A percentile compares a stretch with the other conserved stretches of the same genome.
Conservation (phyloP, 164 flowering plant genomes). For the Kingdonia uniflora region DNA sequence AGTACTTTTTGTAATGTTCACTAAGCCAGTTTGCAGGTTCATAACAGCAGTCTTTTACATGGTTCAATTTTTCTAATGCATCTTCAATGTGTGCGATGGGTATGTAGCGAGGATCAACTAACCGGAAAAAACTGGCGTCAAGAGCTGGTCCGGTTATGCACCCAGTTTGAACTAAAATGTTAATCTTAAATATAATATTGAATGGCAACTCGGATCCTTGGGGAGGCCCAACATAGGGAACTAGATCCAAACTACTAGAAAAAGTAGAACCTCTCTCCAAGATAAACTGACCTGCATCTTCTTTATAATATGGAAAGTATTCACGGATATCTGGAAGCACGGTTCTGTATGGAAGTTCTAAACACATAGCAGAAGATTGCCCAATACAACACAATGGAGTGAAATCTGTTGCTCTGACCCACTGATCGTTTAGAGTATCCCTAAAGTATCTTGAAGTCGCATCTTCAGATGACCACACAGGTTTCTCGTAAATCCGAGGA, state of each 20-base stretch:
- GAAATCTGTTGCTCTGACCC: conserved; percentile 68
- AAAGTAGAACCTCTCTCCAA: conserved; percentile 31
- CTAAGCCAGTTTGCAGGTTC: conserved; percentile 59
- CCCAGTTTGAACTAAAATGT: conserved; percentile 61
- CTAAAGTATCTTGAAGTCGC: conserved; percentile 25
- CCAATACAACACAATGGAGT: conserved; percentile 50
- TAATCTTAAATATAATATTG: conserved; percentile 48
- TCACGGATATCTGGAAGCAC: conserved; percentile 40
- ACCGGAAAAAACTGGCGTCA: conserved; percentile 33
- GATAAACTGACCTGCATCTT: conserved; percentile 25
- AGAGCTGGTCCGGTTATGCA: conserved; percentile 58
- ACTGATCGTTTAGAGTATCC: conserved; percentile 35
- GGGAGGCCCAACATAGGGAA: conserved; percentile 50
- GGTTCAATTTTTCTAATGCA: conserved; percentile 55
- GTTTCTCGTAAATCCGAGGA: conserved; percentile 57
- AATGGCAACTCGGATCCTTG: conserved; percentile 37
- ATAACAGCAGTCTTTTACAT: conserved; percentile 61
- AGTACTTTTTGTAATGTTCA: conserved; percentile 33
- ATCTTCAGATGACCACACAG: conserved; percentile 10
- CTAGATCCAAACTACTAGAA: conserved; percentile 32
- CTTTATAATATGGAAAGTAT: conserved; percentile 33
- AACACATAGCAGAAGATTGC: conserved; percentile 62
- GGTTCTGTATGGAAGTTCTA: conserved; percentile 39
- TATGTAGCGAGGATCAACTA: conserved; percentile 39
- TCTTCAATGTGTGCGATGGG: conserved; percentile 29